Evolutionary conservation across 352 stramenopile species (phyloP).

Genomic region (Phytophthora litchii): DNA sequence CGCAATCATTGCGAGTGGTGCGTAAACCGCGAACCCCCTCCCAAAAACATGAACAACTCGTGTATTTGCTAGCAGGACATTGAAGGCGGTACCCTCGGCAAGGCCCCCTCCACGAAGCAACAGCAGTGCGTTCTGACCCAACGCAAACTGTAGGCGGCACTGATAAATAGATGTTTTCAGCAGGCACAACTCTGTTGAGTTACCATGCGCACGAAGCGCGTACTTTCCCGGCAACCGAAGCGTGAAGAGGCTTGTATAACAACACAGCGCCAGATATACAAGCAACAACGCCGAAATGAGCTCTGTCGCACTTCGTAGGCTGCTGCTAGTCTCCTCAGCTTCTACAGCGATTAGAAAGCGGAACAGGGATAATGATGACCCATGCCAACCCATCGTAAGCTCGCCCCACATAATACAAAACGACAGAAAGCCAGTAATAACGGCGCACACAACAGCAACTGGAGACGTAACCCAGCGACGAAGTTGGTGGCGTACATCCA

Average conservation of each 20-base stretch:
- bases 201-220: constrained; percentile 53
- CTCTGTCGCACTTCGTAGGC: constrained; percentile 38
- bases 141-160: constrained; percentile 71
- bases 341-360: constrained; percentile 29
- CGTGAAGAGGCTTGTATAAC: constrained; percentile 67
- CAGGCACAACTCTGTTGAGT: constrained; percentile 64
- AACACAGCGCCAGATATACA: constrained; percentile 63
- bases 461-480: constrained; percentile 36
- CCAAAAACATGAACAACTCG: constrained; percentile 64
- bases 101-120: constrained; percentile 49
- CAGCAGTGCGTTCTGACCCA: constrained; percentile 72
- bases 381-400: constrained; percentile 58
- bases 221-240: constrained; percentile 58
- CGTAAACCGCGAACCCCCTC: constrained; percentile 59
- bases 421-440: constrained; percentile 42
- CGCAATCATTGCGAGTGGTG: constrained; percentile 58
- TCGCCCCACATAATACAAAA: constrained; percentile 72
- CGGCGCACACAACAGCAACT: constrained; percentile 33
- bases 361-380: constrained; percentile 41
- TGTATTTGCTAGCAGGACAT: constrained; percentile 58
- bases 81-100: constrained; percentile 58
- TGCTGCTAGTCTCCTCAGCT: constrained; percentile 22
- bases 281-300: constrained; percentile 51
- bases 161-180: constrained; percentile 69
- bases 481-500: constrained; percentile 19